Conservation (phyloP, 108 stramenopile species). For the Hondaea fermentalgiana region DNA sequence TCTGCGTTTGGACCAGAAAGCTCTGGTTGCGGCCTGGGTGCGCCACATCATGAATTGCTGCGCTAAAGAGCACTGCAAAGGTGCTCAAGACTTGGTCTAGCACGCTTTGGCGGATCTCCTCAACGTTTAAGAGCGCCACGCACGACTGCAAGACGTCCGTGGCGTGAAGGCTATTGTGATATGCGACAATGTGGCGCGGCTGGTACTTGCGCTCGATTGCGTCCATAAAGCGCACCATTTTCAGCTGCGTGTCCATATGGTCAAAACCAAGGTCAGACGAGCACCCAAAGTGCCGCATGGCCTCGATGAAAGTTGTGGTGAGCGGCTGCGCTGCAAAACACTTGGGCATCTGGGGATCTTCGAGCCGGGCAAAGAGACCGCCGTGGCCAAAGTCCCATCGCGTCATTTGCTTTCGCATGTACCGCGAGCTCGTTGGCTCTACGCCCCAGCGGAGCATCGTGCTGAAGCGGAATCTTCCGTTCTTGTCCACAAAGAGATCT, state of each 20-base stretch:
- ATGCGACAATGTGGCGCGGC: not conserved
- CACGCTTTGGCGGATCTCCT: conserved; percentile 5
- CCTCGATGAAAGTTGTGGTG: not conserved
- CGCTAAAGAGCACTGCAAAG: conserved; percentile 34
- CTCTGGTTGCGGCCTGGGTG: conserved; percentile 47
- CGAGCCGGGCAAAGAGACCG: not conserved
- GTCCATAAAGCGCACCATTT: not conserved
- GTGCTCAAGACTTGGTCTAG: conserved; percentile 3
- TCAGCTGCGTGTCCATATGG: not conserved
- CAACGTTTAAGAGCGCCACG: not conserved
- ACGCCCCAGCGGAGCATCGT: not conserved
- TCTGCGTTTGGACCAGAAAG: conserved; percentile 38
- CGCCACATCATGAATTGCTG: conserved; percentile 44
- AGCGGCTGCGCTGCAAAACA: not conserved
- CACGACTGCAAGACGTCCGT: conserved; percentile 42
- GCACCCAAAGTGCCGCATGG: not conserved
- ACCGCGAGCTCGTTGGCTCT: not conserved
- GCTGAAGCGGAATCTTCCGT: not conserved
- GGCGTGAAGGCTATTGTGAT: conserved; percentile 44
- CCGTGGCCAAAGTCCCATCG: conserved; percentile 1
- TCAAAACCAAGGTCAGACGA: not conserved
- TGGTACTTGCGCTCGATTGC: not conserved
- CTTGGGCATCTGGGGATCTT: not conserved
- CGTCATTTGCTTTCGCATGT: not conserved
- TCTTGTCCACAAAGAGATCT: not conserved